Conservation (phyloP, 306 rosid species). For the Trichosanthes cucumerina region DNA sequence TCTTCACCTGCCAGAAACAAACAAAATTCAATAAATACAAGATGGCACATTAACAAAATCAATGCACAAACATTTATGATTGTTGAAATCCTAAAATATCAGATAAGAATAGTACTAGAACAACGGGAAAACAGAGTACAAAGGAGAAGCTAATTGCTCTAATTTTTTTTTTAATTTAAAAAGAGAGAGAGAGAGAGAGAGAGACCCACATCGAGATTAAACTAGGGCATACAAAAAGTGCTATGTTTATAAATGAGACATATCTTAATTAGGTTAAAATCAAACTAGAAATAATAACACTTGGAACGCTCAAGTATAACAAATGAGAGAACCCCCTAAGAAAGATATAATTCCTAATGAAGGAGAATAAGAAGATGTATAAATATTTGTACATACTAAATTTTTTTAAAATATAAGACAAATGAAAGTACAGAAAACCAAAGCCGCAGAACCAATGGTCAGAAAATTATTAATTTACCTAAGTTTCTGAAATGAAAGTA, state of each 20-base stretch:
- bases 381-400: not conserved
- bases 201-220: not conserved
- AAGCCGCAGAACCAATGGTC: not conserved
- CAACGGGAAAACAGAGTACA: not conserved
- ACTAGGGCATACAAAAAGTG: not conserved
- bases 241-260: not conserved
- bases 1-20: slow-evolving; percentile 40
- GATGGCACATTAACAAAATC: not conserved
- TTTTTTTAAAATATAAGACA: not conserved
- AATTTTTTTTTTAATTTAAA: too few relatives aligned
- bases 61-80: slow-evolving; percentile 1
- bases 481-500: too few relatives aligned
- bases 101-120: not conserved
- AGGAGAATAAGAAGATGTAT: not conserved
- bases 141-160: not conserved
- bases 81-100: not conserved
- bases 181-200: too few relatives aligned
- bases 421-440: not conserved
- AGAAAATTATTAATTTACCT: too few relatives aligned
- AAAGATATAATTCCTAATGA: not conserved
- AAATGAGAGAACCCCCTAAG: not conserved
- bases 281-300: not conserved
- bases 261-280: not conserved
- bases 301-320: not conserved
- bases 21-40: slow-evolving; percentile 15